Conservation (phyloP, 495 filamentous ascomycete genomes). For the Geopyxis carbonaria region DNA sequence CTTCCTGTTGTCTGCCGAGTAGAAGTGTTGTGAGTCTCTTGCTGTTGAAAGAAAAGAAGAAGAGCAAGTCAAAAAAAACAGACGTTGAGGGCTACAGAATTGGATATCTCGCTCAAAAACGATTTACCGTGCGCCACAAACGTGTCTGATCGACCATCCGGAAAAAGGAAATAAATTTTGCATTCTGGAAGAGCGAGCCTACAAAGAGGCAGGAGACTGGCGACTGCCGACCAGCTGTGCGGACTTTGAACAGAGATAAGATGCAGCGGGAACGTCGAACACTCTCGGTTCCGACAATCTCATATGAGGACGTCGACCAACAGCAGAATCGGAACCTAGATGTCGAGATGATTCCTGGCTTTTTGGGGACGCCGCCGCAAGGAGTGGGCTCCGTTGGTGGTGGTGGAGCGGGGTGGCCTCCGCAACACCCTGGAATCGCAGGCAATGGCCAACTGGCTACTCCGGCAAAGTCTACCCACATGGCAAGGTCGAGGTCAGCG, state of each 20-base stretch:
- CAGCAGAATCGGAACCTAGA: slow-evolving; percentile 1
- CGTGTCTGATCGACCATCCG: too few relatives aligned
- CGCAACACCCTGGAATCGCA: slow-evolving; percentile 8
- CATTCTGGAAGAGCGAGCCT: too few relatives aligned
- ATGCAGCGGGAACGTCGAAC: slow-evolving; percentile 24
- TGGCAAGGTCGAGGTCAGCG: slow-evolving; percentile 18
- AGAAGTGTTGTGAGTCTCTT: too few relatives aligned
- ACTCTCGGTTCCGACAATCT: slow-evolving; percentile 20
- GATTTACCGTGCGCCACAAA: too few relatives aligned
- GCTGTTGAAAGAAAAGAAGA: too few relatives aligned
- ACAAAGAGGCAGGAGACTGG: not conserved
- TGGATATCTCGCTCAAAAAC: too few relatives aligned
- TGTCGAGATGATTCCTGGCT: slow-evolving; percentile 7
- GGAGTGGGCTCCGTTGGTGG: slow-evolving; percentile 5
- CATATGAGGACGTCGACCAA: slow-evolving; percentile 8
- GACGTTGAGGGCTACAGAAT: too few relatives aligned
- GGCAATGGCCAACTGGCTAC: slow-evolving; percentile 5
- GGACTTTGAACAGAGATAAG: too few relatives aligned
- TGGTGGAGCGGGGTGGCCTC: slow-evolving; percentile 20
- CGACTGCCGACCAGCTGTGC: not conserved
- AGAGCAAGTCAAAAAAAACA: too few relatives aligned
- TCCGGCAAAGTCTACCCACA: slow-evolving; percentile 3
- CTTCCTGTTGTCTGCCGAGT: too few relatives aligned
- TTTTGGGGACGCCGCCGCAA: slow-evolving; percentile 14
- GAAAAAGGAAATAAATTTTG: too few relatives aligned